Evolutionary conservation across 164 flowering plant genomes (phyloP).

Genomic region (Akebia trifoliata): DNA sequence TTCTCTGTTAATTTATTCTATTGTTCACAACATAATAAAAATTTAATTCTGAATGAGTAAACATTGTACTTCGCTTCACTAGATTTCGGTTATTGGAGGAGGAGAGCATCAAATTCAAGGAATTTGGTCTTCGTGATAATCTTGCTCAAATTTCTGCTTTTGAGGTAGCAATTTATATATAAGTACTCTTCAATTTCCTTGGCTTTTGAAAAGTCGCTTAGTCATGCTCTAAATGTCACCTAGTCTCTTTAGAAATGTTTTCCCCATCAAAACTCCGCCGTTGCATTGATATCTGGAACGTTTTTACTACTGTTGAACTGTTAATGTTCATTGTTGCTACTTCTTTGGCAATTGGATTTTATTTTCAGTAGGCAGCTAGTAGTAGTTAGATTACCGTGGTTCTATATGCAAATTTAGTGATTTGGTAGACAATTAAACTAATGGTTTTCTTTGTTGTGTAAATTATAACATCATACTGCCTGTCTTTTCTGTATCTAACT

Average conservation of each 20-base stretch:
- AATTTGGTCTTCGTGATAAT: slow-evolving; percentile 51
- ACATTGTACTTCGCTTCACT: slow-evolving; percentile 2
- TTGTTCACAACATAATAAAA: too few species aligned
- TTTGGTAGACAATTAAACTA: too few species aligned
- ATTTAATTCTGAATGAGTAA: not conserved
- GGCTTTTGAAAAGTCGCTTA: not conserved
- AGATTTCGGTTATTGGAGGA: slow-evolving; percentile 46
- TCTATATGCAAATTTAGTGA: too few species aligned
- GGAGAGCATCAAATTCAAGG: slow-evolving; percentile 44
- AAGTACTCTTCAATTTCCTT: not conserved
- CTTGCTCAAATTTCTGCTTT: slow-evolving; percentile 62
- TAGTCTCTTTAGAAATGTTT: too few species aligned
- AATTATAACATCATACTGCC: not conserved
- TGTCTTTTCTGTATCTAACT: slow-evolving; percentile 20
- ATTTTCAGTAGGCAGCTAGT: too few species aligned
- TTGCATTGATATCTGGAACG: too few species aligned
- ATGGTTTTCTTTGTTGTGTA: not conserved
- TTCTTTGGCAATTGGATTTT: too few species aligned
- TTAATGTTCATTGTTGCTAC: too few species aligned
- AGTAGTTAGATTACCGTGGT: too few species aligned
- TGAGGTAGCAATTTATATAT: slow-evolving; percentile 32
- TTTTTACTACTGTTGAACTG: too few species aligned
- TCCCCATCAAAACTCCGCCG: too few species aligned
- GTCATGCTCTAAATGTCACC: too few species aligned
- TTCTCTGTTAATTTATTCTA: not conserved